A percentile compares a stretch with the other conserved stretches of the same genome.
phyloP scores from a whole-genome alignment of 495 filamentous ascomycete species.

The Chaetomidium leptoderma region DNA sequence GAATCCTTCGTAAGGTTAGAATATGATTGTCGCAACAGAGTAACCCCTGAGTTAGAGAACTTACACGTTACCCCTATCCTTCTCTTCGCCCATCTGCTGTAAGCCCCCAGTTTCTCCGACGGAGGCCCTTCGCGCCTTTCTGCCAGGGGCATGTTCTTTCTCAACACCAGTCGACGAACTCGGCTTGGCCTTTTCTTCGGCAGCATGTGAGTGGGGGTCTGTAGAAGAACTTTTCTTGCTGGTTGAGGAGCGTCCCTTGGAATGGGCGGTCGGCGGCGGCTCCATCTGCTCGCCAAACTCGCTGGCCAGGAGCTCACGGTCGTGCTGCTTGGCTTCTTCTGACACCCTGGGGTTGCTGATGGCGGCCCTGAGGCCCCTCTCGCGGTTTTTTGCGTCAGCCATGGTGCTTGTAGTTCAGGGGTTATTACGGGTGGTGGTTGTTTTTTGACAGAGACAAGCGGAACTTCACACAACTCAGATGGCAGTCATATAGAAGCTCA shows the following conservation, averaged over 20 bases:
- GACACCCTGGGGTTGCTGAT: conserved; percentile 38
- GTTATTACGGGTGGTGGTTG: not conserved
- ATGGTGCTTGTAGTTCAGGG: conserved; percentile 5
- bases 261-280: not conserved
- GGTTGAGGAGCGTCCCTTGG: not conserved
- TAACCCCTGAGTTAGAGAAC: not conserved
- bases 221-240: conserved; percentile 14
- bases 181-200: not conserved
- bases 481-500: not conserved
- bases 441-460: too few species aligned
- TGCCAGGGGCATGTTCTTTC: not conserved
- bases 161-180: not conserved
- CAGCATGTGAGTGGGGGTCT: conserved; percentile 3
- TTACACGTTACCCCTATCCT: conserved; percentile 25
- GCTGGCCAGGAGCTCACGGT: conserved; percentile 20
- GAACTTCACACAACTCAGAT: not conserved
- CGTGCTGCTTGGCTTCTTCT: conserved; percentile 45
- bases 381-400: conserved; percentile 27
- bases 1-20: conserved; percentile 6
- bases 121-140: conserved; percentile 19
- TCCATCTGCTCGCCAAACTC: conserved; percentile 21
- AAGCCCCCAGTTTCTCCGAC: conserved; percentile 9
- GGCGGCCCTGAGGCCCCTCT: conserved; percentile 31
- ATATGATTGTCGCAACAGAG: not conserved
- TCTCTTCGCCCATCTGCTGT: conserved; percentile 15